These are phyloP conservation scores for Epipyxis sp. DNA, from an alignment of 108 stramenopile genomes.

Conservation along the genomic window DNA sequence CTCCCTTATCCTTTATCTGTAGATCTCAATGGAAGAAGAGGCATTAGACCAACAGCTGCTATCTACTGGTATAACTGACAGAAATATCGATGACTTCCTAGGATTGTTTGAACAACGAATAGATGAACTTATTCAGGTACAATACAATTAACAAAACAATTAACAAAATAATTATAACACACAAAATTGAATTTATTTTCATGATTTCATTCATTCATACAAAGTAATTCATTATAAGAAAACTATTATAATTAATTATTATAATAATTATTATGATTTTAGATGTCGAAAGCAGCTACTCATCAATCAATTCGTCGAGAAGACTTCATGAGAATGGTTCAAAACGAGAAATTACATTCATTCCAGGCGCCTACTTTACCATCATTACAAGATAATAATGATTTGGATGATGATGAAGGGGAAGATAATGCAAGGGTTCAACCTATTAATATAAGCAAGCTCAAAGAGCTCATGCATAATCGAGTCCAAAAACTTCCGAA, in stretches of 20 bases:
- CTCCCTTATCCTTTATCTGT: neutral
- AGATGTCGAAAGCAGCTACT: slow-evolving; percentile 30
- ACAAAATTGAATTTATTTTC: no score
- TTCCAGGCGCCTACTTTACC: neutral
- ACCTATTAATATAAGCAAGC: no score
- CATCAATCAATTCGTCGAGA: slow-evolving; percentile 9
- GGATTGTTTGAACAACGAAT: slow-evolving; percentile 39
- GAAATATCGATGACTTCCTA: slow-evolving; percentile 37
- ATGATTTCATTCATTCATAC: no score
- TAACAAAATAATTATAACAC: no score
- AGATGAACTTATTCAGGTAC: slow-evolving; percentile 40
- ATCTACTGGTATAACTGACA: slow-evolving; percentile 36
- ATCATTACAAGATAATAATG: neutral
- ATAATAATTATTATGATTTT: no score
- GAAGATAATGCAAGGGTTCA: no score
- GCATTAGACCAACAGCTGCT: slow-evolving; percentile 24
- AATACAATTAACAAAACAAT: no score
- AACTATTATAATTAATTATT: no score
- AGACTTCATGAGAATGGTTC: slow-evolving; percentile 6
- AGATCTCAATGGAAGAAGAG: slow-evolving; percentile 29
- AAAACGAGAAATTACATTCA: neutral
- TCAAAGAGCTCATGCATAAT: no score
- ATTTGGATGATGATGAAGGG: neutral
- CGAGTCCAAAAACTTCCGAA: no score
- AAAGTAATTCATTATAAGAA: no score